Evolutionary conservation across 2,329 filamentous ascomycete species (phyloP).

Genomic region (Dothideomycetidae sp.): DNA sequence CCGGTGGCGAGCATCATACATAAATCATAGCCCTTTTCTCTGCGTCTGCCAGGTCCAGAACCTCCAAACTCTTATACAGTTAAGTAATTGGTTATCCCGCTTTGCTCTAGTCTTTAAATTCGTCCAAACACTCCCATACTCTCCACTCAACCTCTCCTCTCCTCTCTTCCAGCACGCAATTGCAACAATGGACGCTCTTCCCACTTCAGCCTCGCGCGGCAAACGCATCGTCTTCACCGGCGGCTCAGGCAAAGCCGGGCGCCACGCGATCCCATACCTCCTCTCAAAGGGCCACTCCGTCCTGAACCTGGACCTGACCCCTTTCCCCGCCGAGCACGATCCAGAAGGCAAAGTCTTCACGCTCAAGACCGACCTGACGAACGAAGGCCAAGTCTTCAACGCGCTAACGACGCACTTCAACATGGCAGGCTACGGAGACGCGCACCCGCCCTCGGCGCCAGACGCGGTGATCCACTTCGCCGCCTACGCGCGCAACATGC

Average conservation of each 20-base stretch:
- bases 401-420: constrained; percentile 43
- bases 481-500: constrained; percentile 45
- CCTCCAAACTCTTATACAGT: too few relatives aligned
- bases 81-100: too few relatives aligned
- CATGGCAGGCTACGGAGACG: constrained; percentile 35
- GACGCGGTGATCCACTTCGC: constrained; percentile 51
- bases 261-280: constrained; percentile 40
- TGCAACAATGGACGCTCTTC: constrained; percentile 1
- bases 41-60: too few relatives aligned
- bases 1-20: background rate
- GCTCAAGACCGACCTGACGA: constrained; percentile 41
- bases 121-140: too few relatives aligned
- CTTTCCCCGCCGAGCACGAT: constrained; percentile 23
- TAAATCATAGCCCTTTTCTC: too few relatives aligned
- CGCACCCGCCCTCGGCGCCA: constrained; percentile 31
- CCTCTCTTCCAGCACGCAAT: too few relatives aligned
- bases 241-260: constrained; percentile 41
- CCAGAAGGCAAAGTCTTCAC: constrained; percentile 33
- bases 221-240: constrained; percentile 40
- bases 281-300: constrained; percentile 36
- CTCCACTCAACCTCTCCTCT: too few relatives aligned
- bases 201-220: constrained; percentile 13
- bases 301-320: constrained; percentile 41
- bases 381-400: constrained; percentile 42
- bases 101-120: too few relatives aligned